phyloP scores from a whole-genome alignment of 306 rosid genomes.

The Trifolium fragiferum region DNA sequence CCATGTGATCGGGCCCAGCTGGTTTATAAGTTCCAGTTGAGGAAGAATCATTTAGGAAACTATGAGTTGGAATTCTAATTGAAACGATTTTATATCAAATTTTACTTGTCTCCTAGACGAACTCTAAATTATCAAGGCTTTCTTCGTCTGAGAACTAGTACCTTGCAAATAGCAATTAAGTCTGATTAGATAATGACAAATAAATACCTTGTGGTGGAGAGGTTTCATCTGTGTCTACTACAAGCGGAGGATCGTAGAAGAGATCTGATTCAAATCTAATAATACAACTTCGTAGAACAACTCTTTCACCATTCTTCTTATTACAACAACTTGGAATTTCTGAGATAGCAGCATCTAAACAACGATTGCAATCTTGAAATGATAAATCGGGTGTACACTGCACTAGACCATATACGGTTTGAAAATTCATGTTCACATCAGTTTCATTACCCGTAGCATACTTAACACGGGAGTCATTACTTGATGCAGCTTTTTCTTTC shows the following conservation, averaged over 20 bases:
- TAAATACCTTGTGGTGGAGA: not conserved
- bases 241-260: not conserved
- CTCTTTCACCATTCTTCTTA: slow-evolving; percentile 48
- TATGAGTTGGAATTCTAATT: too few relatives aligned
- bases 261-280: not conserved
- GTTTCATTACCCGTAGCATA: not conserved
- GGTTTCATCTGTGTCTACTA: not conserved
- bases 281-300: not conserved
- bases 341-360: not conserved
- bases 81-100: too few relatives aligned
- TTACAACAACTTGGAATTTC: slow-evolving; percentile 16
- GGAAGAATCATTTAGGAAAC: too few relatives aligned
- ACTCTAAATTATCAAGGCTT: too few relatives aligned
- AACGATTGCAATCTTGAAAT: not conserved
- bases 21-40: too few relatives aligned
- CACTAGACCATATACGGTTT: slow-evolving; percentile 12
- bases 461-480: not conserved
- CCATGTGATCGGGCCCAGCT: too few relatives aligned
- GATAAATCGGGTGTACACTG: slow-evolving; percentile 56
- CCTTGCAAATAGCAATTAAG: not conserved
- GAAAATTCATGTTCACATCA: not conserved
- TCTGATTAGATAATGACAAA: not conserved
- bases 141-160: too few relatives aligned
- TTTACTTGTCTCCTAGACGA: too few relatives aligned
- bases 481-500: not conserved